A percentile compares a stretch with the other conserved stretches of the same genome.
These are phyloP conservation scores for Candida manassasensis DNA, from an alignment of 805 yeast species.

Conservation along the genomic window DNA sequence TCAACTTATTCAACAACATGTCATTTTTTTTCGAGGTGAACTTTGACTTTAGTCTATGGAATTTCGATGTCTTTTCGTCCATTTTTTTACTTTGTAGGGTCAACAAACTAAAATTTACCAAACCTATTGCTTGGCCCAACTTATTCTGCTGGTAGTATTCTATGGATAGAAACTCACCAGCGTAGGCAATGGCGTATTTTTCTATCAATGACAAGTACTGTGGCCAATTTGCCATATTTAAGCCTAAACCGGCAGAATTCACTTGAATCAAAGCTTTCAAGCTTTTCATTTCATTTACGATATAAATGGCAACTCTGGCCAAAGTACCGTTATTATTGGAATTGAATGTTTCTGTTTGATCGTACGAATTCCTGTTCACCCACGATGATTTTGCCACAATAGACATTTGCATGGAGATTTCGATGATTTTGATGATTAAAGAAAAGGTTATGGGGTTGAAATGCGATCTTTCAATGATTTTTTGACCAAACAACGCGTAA, in stretches of 20 bases:
- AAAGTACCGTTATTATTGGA: conserved; percentile 34
- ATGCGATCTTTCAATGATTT: conserved; percentile 1
- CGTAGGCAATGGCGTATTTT: conserved; percentile 37
- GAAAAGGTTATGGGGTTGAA: conserved; percentile 6
- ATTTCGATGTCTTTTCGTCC: conserved; percentile 10
- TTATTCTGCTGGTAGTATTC: conserved; percentile 42
- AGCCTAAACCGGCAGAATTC: not conserved
- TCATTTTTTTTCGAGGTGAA: conserved; percentile 29
- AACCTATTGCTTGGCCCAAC: conserved; percentile 44
- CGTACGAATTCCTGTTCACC: conserved; percentile 25
- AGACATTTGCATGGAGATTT: conserved; percentile 34
- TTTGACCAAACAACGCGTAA: conserved; percentile 20
- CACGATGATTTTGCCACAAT: conserved; percentile 35
- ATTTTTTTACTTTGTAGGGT: conserved; percentile 31
- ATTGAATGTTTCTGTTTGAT: conserved; percentile 16
- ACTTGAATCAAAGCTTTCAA: conserved; percentile 17
- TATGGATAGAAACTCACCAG: conserved; percentile 41
- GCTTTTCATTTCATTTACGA: conserved; percentile 28
- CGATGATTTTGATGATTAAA: conserved; percentile 21
- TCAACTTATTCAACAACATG: conserved; percentile 22
- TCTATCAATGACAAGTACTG: conserved; percentile 27
- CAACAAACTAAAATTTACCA: conserved; percentile 33
- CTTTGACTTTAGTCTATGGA: conserved; percentile 21
- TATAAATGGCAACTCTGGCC: conserved; percentile 41
- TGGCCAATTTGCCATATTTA: conserved; percentile 19